phyloP scores from a whole-genome alignment of 2,329 filamentous ascomycete genomes.

The Stemphylium beticola region DNA sequence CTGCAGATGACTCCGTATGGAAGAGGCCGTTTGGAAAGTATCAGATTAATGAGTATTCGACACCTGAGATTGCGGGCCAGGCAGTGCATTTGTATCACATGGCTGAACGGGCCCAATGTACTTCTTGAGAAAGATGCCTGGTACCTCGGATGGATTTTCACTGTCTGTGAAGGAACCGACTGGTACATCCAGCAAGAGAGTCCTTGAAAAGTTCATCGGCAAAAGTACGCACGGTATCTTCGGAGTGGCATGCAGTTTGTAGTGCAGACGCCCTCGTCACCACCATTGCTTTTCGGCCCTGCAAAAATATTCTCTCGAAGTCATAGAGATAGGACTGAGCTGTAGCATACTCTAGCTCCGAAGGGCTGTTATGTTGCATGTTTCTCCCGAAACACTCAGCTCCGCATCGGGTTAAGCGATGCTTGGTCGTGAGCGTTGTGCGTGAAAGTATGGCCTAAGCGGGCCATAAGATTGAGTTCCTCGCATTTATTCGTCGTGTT shows the following conservation, averaged over 20 bases:
- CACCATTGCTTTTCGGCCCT: background rate
- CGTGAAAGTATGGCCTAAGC: too few relatives aligned
- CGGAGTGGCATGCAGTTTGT: background rate
- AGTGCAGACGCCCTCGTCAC: background rate
- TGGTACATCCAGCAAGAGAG: background rate
- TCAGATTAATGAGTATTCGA: background rate
- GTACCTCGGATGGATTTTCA: background rate
- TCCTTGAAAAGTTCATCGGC: background rate
- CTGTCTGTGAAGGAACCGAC: background rate
- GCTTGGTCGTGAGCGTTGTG: too few relatives aligned
- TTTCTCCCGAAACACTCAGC: too few relatives aligned
- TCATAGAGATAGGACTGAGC: background rate
- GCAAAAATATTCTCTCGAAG: background rate
- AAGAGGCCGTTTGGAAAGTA: background rate
- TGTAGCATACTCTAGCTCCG: too few relatives aligned
- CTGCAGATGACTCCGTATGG: slow-evolving; percentile 15
- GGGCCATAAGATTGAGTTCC: too few relatives aligned
- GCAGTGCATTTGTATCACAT: background rate
- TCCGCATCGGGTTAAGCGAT: too few relatives aligned
- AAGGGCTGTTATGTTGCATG: too few relatives aligned
- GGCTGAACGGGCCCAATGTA: background rate
- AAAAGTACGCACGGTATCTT: background rate
- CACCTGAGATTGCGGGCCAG: background rate
- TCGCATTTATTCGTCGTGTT: too few relatives aligned
- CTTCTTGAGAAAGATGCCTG: background rate